Base-by-base conservation (phyloP, 2,329 filamentous ascomycete genomes). In the Diaporthe nobilis region DNA sequence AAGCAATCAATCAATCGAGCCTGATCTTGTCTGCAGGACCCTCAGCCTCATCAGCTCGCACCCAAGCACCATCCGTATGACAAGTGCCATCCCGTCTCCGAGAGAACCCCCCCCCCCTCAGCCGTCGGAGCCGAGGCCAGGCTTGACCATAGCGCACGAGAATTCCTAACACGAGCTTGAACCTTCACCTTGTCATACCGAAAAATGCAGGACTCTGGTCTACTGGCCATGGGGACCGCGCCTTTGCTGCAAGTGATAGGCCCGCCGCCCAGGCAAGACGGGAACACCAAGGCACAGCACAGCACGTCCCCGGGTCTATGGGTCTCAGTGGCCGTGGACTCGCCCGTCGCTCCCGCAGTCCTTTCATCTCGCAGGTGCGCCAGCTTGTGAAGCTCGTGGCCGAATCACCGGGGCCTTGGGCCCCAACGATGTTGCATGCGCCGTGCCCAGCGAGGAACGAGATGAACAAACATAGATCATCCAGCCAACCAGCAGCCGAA, bases 211-310 rank as follows among this genome's bases (percentile, higher is more conserved):
- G 63, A 17, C 63, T 68, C 44, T 25, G 12, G 6, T 39, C 47
- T 31, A 68, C 61, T 9, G 63, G 31, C 31, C 44, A n/a, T 25
- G 7, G 31, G 22, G 65, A 55, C 49, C 4, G 65, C 49, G 34
- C 31, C 49, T 55, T n/a, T 53, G 31, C 65, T 68, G 63, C 47
- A 37, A 39, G 28, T 53, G 65, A 68, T 68, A 68, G 47, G 65
- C 47, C 47, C 65, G 65, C 49, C 15, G 34, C 65, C 49, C 65
- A 39, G 34, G 22, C 34, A 55, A 15, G 15, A 70, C 34, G 65
- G 65, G 65, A 70, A n/a, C 65, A 70, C 65, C 31, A 39, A 53
- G 63, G 47, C 44, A 51, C 63, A 49, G 44, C 44, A 51, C 63
- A 49, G 63, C 47, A 53, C 44, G 13, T 39, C 47, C 3, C 47